Percentiles rank a stretch among this genome's conserved stretches.
These are phyloP conservation scores for Elongisporangium prolatum DNA, from an alignment of 352 stramenopile species.

Conservation along the genomic window DNA sequence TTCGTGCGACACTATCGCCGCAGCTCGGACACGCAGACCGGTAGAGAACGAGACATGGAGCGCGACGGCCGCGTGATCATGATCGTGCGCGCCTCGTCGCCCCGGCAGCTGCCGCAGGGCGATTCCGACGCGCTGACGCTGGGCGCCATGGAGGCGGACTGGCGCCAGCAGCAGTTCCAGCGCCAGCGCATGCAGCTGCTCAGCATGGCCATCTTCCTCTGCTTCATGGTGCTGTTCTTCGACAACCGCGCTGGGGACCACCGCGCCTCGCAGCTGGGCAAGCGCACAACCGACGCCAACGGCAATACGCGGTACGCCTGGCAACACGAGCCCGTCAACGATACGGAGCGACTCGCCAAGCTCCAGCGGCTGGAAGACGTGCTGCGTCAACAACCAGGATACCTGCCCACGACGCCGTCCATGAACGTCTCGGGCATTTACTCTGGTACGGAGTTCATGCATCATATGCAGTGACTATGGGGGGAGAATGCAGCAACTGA, in stretches of 20 bases:
- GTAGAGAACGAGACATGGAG: neutral
- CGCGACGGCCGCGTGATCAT: conserved; percentile 58
- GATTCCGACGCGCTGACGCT: conserved; percentile 43
- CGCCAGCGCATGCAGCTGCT: conserved; percentile 85
- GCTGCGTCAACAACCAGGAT: conserved; percentile 41
- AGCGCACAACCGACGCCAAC: conserved; percentile 11
- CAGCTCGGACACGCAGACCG: neutral
- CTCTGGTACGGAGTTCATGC: conserved; percentile 48
- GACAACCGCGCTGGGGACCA: conserved; percentile 61
- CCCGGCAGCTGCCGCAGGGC: conserved; percentile 16
- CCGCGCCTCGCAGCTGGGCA: conserved; percentile 19
- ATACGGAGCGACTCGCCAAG: conserved; percentile 47
- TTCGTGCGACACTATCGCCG: neutral
- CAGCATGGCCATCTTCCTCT: conserved; percentile 85
- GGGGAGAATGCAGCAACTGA: neutral
- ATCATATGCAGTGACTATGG: neutral
- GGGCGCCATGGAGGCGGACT: conserved; percentile 69
- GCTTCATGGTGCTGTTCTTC: conserved; percentile 85
- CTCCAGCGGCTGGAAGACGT: conserved; percentile 45
- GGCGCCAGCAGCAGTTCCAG: conserved; percentile 83
- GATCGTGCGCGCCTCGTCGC: conserved; percentile 69
- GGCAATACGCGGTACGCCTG: conserved; percentile 34
- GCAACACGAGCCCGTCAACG: conserved; percentile 49
- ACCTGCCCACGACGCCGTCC: conserved; percentile 27
- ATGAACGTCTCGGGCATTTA: conserved; percentile 81